A percentile compares a stretch with the other conserved stretches of the same genome.
Conservation (phyloP, 192 early-diverging fungal genomes). For the Gamsiella multidivaricata region DNA sequence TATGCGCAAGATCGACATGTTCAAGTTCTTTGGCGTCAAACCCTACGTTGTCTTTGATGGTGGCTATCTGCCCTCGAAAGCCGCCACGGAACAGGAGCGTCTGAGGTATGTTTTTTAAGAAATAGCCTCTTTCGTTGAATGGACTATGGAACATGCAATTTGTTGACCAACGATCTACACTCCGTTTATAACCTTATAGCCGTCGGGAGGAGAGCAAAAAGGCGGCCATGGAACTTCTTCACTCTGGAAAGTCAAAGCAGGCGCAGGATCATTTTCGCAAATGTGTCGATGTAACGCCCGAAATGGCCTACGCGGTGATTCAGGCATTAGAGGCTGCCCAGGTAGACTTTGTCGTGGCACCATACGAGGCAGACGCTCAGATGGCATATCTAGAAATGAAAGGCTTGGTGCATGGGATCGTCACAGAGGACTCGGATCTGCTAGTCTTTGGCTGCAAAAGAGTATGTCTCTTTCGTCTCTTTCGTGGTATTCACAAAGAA, state of each 20-base stretch:
- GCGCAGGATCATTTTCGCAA: slow-evolving; percentile 81
- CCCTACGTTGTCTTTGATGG: slow-evolving; percentile 98
- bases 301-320: slow-evolving; percentile 85
- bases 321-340: slow-evolving; percentile 70
- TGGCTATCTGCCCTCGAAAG: slow-evolving; percentile 87
- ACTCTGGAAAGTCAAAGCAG: slow-evolving; percentile 63
- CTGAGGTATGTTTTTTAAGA: slow-evolving; percentile 55
- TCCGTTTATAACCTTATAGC: slow-evolving; percentile 36
- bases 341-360: slow-evolving; percentile 88
- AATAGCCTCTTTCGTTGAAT: neutral
- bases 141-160: neutral
- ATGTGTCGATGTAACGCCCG: slow-evolving; percentile 84
- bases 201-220: slow-evolving; percentile 67
- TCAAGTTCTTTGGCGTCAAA: slow-evolving; percentile 74
- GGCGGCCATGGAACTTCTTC: slow-evolving; percentile 66
- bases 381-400: slow-evolving; percentile 81
- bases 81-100: slow-evolving; percentile 76
- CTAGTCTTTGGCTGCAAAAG: slow-evolving; percentile 90
- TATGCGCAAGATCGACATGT: slow-evolving; percentile 78
- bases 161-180: neutral
- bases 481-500: no score
- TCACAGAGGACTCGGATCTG: slow-evolving; percentile 97
- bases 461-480: slow-evolving; percentile 36
- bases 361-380: slow-evolving; percentile 98
- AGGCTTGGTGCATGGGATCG: slow-evolving; percentile 77